Evolutionary conservation across 2,329 filamentous ascomycete genomes (phyloP), one percentile per base, ranked within the genome.

Genomic region (Fusarium clavum): DNA sequence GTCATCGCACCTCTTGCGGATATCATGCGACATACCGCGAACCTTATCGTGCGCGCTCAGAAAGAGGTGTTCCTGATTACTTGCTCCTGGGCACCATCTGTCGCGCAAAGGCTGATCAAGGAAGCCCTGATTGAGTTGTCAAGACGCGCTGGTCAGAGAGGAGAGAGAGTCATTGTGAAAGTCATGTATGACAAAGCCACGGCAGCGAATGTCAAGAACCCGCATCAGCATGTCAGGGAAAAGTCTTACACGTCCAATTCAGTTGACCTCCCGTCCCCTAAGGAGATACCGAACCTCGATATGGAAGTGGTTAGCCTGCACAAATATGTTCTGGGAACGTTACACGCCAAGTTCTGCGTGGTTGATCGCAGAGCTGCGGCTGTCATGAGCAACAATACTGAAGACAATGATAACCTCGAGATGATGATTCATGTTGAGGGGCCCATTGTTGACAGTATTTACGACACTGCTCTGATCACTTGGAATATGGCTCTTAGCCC

Each of bases 381-480:
- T 2, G 77, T 94, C 3, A 90, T 92, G 79, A 94, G 91, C 80
- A 94, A 94, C 77, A 95, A 94, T 73, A 91, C 94, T 52, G 85
- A 89, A 77, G 89, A 93, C 69, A 94, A 94, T 56, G 90, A 92
- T 72, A 95, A 95, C 70, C 64, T 94, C 58, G 92, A 95, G 78
- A 94, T 95, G 92, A 90, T 93, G 86, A 84, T 87, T 5, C 91
- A 93, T 58, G 77, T 94, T 0, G 91, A 94, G 79, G 92, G 92
- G 0, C 88, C 91, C 0, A 92, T 94, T 61, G 92, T 94, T 0
- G 91, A 94, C 72, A 88, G 88, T 2, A 79, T 94, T 25, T 94
- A 93, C 75, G 92, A 95, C 68, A 90, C 90, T 68, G 90, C 91
- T 1, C 77, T 94, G 41, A 84, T 94, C 10, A 91, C 90, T 0